phyloP scores from a whole-genome alignment of 495 filamentous ascomycete genomes.

The Acidiella bohemica region DNA sequence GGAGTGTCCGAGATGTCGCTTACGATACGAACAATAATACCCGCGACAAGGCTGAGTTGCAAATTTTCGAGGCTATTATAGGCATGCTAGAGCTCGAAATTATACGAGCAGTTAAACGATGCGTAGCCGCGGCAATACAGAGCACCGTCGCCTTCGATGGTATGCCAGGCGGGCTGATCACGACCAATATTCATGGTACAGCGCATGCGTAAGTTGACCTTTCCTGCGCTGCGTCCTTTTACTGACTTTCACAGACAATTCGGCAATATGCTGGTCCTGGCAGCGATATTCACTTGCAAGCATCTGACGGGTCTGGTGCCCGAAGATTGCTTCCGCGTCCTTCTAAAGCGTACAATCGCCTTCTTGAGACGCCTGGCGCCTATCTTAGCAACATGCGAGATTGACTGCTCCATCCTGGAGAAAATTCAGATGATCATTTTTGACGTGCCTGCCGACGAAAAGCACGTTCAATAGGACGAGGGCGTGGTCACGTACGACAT shows the following conservation, averaged over 20 bases:
- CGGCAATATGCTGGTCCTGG: constrained; percentile 80
- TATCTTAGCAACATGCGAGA: constrained; percentile 10
- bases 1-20: constrained; percentile 5
- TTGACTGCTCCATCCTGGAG: constrained; percentile 10
- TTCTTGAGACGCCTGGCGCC: constrained; percentile 36
- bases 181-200: constrained; percentile 92
- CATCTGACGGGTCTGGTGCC: constrained; percentile 32
- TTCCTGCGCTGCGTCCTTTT: not conserved
- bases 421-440: constrained; percentile 1
- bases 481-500: not conserved
- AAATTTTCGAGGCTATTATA: constrained; percentile 13
- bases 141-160: constrained; percentile 78
- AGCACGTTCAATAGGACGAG: constrained; percentile 9
- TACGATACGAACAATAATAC: constrained; percentile 10
- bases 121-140: constrained; percentile 58
- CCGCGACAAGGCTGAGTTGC: constrained; percentile 11
- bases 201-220: constrained; percentile 74
- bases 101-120: constrained; percentile 31
- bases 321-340: constrained; percentile 34
- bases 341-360: constrained; percentile 51
- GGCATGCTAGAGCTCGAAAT: constrained; percentile 25
- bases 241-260: constrained; percentile 56
- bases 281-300: constrained; percentile 55
- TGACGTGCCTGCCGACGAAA: constrained; percentile 6
- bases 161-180: constrained; percentile 44